These are phyloP conservation scores for Rutstroemia sp. DNA, from an alignment of 2,329 filamentous ascomycete species.

Conservation along the genomic window DNA sequence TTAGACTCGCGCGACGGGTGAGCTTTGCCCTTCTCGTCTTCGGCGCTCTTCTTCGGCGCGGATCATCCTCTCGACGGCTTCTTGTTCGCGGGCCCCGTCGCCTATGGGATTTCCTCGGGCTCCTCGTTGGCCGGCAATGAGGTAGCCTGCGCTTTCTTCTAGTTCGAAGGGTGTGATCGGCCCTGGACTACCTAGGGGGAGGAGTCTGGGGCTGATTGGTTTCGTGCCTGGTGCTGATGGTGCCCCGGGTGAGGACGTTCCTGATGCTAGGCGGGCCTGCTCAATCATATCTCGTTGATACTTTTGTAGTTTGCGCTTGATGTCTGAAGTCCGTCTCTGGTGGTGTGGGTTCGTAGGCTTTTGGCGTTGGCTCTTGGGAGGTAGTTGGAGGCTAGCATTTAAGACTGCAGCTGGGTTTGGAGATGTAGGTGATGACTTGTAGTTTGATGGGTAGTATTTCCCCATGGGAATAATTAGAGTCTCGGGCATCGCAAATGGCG, in stretches of 20 bases:
- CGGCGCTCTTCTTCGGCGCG: slow-evolving; percentile 5
- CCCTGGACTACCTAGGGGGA: slow-evolving; percentile 49
- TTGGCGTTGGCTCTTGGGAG: slow-evolving; percentile 23
- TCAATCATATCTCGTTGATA: slow-evolving; percentile 56
- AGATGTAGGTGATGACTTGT: slow-evolving; percentile 32
- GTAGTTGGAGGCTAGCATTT: slow-evolving; percentile 24
- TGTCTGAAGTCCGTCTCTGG: slow-evolving; percentile 38
- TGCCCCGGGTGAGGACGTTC: slow-evolving; percentile 24
- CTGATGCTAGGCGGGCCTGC: slow-evolving; percentile 41
- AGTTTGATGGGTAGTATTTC: slow-evolving; percentile 58
- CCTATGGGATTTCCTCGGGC: slow-evolving; percentile 1
- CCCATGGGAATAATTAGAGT: slow-evolving; percentile 41
- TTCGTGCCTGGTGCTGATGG: slow-evolving; percentile 29
- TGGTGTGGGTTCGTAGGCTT: slow-evolving; percentile 30
- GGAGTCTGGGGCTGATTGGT: slow-evolving; percentile 42
- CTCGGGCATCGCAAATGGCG: slow-evolving; percentile 11
- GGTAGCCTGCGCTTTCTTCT: slow-evolving; percentile 30
- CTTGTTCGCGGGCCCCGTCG: slow-evolving; percentile 5
- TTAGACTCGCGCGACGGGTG: slow-evolving; percentile 3
- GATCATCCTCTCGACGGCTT: slow-evolving; percentile 6
- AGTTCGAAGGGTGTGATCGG: slow-evolving; percentile 56
- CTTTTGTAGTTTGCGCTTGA: slow-evolving; percentile 45
- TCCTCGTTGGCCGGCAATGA: slow-evolving; percentile 17
- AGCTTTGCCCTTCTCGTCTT: slow-evolving; percentile 7
- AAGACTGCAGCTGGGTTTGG: slow-evolving; percentile 13